Evolutionary conservation across 352 stramenopile species (phyloP).

Genomic region (Elongisporangium undulatum): DNA sequence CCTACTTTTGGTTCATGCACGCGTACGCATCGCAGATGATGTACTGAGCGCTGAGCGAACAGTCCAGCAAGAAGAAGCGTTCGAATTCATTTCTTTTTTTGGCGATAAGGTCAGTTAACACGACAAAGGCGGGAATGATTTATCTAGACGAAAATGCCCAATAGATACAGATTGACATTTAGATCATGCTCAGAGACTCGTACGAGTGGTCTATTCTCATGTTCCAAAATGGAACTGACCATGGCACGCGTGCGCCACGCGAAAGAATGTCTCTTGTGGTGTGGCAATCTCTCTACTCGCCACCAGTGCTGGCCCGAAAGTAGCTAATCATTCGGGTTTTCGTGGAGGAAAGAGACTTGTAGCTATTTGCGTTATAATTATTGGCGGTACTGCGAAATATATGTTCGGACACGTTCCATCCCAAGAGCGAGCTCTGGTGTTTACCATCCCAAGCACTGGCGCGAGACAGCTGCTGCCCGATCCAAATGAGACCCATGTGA

Average conservation of each 20-base stretch:
- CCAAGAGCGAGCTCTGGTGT: background rate
- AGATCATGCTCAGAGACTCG: background rate
- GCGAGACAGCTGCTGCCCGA: background rate
- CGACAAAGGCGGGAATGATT: conserved; percentile 1
- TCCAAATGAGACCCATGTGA: background rate
- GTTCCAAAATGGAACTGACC: background rate
- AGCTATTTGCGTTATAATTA: background rate
- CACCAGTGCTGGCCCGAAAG: background rate
- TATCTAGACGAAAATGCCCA: conserved; percentile 1
- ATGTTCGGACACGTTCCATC: background rate
- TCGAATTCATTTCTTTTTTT: conserved; percentile 1
- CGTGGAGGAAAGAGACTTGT: background rate
- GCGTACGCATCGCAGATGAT: conserved; percentile 43
- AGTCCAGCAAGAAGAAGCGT: background rate
- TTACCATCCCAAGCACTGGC: background rate
- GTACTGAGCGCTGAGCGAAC: background rate
- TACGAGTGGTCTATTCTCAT: background rate
- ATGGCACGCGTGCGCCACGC: background rate
- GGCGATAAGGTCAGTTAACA: background rate
- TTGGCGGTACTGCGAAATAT: background rate
- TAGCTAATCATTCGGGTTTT: background rate
- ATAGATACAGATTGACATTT: background rate
- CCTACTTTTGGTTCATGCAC: conserved; percentile 78
- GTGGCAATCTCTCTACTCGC: background rate
- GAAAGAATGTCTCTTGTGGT: background rate